Base-by-base conservation (phyloP, 108 stramenopile genomes). In the Chaetoceros tenuissimus region DNA sequence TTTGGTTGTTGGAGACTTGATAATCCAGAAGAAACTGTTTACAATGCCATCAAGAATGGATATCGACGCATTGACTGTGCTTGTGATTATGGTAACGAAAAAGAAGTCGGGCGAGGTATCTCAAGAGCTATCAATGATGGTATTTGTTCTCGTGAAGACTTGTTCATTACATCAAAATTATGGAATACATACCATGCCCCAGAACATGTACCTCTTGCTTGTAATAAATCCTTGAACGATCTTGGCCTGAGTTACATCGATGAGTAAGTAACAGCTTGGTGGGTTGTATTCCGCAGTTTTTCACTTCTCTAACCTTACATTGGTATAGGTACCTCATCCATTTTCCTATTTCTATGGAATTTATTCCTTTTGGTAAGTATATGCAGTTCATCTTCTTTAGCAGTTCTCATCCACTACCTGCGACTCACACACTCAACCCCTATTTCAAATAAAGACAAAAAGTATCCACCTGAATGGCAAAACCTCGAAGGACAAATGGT, bases 81-180 rank as follows among this genome's bases (percentile, higher is more conserved):
- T 31, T 93, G 92, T 67, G 96, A 97, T 62, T 97, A 97, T 67
- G 96, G 92, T 0, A 97, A 95, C 67, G 96, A 97, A 68, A 62
- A 59, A 28, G 73, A 87, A 62, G 89, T 92, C 17, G 96, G 96
- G 7, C 57, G 77, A 63, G 96, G 89, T 20, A 97, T 95, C 43
- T 54, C 63, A 1, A 67, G 73, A 30, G 96, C 92, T 18, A 82
- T 94, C 8, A 24, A 60, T 18, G 84, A 85, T 21, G 89, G 90
- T 0, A 28, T 88, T 65, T 67, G 72, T n/a, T 63, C 48, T 7
- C 78, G 96, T 24, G 66, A 74, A 25, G 96, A 96, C 1, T 57
- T 96, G 26, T 96, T 90, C 63, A 66, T 96, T 26, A 93, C 91
- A 0, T 82, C 85, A 27, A 96, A 96, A 68, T 63, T 96, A 0